Evolutionary conservation across 2,329 filamentous ascomycete genomes (phyloP), one percentile per base, ranked within the genome.

Genomic region (Diatrype stigma): DNA sequence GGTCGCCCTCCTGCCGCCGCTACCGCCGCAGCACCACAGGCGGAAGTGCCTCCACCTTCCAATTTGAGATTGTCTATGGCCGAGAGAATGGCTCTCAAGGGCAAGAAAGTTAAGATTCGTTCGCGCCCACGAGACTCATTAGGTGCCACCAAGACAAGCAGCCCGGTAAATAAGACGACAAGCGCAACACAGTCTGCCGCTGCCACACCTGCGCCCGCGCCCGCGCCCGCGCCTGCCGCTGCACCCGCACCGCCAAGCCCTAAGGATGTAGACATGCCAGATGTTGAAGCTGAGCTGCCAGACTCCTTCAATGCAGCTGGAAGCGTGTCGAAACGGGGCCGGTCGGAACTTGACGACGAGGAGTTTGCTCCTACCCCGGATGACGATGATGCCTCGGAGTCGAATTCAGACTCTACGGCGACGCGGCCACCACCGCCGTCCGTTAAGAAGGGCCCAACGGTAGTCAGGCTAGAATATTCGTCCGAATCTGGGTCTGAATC

Each of bases 11-110:
- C 67, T 1, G 52, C 59, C 45, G 42, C 56, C 38, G 47, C 45
- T 19, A 34, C 45, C 44, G 30, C 46, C 54, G 17, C 40, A 51
- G 8, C 38, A 47, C 34, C 56, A 42, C 22, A 56, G 30, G 42
- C 56, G 3, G 49, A 54, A 28, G 34, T 49, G 28, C 48, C 52
- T 6, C 49, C 51, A 12, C 50, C 62, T 16, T 54, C 51, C 28
- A 53, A 42, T 49, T 59, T 7, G 23, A 52, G 10, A 60, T 69
- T 83, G 68, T 82, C 80, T 6, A 76, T 84, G 75, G 73, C 74
- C 35, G 80, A 83, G 57, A 73, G 78, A n/a, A 76, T 81, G 72
- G 77, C 74, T 32, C 67, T 80, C 2, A 72, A 68, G 47, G 80
- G 79, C 11, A 81, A 74, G 62, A 76, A 72, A 48, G 73, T 83